These are phyloP conservation scores for Hirschfeldia incana DNA, from an alignment of 345 rosid genomes.

Conservation along the genomic window DNA sequence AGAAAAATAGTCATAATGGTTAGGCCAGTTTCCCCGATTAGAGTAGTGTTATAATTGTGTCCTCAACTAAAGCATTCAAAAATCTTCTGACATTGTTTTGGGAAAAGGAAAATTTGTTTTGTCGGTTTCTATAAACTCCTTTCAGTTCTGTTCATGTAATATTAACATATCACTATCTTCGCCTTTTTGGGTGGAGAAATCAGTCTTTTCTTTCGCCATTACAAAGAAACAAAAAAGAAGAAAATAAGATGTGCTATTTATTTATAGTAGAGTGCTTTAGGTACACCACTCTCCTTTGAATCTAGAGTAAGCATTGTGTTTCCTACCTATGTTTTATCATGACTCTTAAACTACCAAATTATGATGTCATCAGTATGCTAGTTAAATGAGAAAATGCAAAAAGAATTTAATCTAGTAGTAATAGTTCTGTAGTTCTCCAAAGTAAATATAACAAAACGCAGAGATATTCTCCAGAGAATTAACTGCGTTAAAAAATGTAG, in stretches of 20 bases:
- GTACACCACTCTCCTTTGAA: slow-evolving; percentile 29
- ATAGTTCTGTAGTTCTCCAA: background rate
- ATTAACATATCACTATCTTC: background rate
- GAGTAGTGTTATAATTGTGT: background rate
- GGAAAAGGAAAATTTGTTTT: background rate
- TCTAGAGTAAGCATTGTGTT: background rate
- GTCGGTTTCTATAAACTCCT: background rate
- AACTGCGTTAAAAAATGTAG: background rate
- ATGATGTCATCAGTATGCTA: background rate
- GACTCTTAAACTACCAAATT: background rate
- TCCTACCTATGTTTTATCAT: background rate
- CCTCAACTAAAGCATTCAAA: background rate
- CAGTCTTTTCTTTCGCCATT: background rate
- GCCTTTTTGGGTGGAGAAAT: background rate
- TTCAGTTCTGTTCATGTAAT: background rate
- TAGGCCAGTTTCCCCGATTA: background rate
- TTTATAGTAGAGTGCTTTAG: slow-evolving; percentile 12
- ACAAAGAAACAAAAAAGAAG: background rate
- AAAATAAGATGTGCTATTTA: background rate
- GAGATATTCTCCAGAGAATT: background rate
- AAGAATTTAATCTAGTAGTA: background rate
- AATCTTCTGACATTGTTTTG: background rate
- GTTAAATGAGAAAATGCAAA: background rate
- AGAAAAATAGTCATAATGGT: background rate
- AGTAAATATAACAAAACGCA: background rate